Evolutionary conservation across 345 rosid genomes (phyloP).

Genomic region (Eucalyptus regnans): DNA sequence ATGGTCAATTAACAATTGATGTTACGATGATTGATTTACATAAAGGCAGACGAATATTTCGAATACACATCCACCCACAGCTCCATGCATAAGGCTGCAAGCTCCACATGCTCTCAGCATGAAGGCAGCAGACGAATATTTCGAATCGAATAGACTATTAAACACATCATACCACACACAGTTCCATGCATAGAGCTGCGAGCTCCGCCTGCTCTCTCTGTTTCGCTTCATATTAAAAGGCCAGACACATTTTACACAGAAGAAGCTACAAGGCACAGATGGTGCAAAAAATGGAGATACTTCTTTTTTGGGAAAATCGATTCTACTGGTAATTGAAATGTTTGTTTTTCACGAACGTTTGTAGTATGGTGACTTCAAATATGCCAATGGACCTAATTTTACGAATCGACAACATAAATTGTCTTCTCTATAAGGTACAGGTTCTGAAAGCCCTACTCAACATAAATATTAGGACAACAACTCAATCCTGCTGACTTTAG

Average conservation of each 20-base stretch:
- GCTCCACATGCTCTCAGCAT: background rate
- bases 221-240: background rate
- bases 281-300: background rate
- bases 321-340: background rate
- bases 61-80: background rate
- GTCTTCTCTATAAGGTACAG: slow-evolving; percentile 72
- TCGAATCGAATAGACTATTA: too few species aligned
- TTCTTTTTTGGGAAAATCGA: too few species aligned
- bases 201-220: too few species aligned
- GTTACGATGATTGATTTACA: background rate
- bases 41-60: rapidly evolving
- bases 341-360: background rate
- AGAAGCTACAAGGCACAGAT: slow-evolving; percentile 69
- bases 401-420: slow-evolving; percentile 46
- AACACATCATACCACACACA: too few species aligned
- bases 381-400: slow-evolving; percentile 51
- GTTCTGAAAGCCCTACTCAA: background rate
- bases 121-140: too few species aligned
- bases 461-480: background rate
- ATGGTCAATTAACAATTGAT: background rate
- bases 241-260: slow-evolving; percentile 72
- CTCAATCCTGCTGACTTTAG: background rate
- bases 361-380: slow-evolving; percentile 70
- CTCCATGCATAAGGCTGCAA: background rate
- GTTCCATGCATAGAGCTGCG: too few species aligned